phyloP scores from a whole-genome alignment of 768 basidiomycete species.

The Leccinum longicurvipes region DNA sequence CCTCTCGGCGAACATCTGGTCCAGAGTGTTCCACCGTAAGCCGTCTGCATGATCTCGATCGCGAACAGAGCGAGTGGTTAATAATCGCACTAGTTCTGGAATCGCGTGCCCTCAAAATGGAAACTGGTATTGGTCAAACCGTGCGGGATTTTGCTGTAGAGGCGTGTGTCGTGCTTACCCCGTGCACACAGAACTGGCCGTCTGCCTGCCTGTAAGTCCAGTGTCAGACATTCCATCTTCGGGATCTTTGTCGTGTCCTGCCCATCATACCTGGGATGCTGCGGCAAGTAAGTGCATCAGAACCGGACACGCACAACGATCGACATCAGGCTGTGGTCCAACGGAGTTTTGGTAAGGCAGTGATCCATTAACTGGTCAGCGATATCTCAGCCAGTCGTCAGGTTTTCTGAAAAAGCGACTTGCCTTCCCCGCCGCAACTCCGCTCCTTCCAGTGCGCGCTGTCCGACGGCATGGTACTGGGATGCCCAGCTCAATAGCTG shows the following conservation, averaged over 20 bases:
- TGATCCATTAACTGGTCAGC: neutral
- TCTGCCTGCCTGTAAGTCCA: conserved; percentile 10
- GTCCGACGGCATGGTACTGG: conserved; percentile 22
- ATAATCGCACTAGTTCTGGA: conserved; percentile 6
- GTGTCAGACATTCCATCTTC: neutral
- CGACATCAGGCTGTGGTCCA: neutral
- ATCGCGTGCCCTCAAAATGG: conserved; percentile 5
- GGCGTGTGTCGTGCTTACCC: neutral
- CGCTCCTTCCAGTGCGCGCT: neutral
- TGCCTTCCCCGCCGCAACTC: conserved; percentile 9
- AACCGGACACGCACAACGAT: neutral
- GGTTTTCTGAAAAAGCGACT: conserved; percentile 12
- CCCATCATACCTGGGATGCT: conserved; percentile 4
- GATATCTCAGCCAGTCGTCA: neutral
- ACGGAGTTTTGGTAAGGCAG: conserved; percentile 13
- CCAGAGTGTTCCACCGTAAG: conserved; percentile 15
- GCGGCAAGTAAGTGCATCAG: conserved; percentile 1
- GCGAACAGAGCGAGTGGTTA: neutral
- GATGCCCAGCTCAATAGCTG: conserved; percentile 2
- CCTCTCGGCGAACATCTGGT: conserved; percentile 2
- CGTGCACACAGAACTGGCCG: conserved; percentile 10
- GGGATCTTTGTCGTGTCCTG: conserved; percentile 6
- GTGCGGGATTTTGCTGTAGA: conserved; percentile 1
- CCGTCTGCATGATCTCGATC: neutral
- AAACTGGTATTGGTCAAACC: conserved; percentile 17